Base-by-base conservation (phyloP, 2,329 filamentous ascomycete species). In the Colletotrichum sp. region DNA sequence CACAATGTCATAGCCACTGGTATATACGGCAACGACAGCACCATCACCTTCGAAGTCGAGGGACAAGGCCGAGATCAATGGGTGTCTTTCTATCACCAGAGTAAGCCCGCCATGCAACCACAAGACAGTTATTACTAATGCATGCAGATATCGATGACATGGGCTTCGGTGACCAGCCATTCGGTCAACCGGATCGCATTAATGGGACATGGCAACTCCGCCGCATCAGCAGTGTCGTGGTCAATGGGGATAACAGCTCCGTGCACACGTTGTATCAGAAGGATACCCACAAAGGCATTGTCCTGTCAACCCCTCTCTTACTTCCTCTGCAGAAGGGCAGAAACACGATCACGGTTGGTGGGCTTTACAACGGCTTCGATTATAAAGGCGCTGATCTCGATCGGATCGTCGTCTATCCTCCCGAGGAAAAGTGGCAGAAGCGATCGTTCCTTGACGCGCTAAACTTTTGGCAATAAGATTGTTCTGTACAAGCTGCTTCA, bases 331-430 rank as follows among this genome's bases (percentile, higher is more conserved):
- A 89, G 34, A 87, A 89, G 79, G 91, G 91, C 0, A 84, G 82
- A 10, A 90, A 91, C 75, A 90, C 86, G 0, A 92, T 93, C 63
- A 90, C 89, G 1, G 85, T 93, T 24, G 90, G 91, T 0, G 91
- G 91, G 0, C 76, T 92, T 59, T 85, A 81, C 52, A 92, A 92
- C 71, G 90, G 90, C 0, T 85, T 90, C 65, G 88, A 90, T 65
- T 85, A 87, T 24, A 91, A 90, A 80, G 90, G 90, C 0, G 91
- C 89, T 1, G 91, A 93, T 79, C 79, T 93, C 24, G 91, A 93
- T 77, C 85, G 86, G 12, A 89, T 93, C 79, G 86, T 92, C 2
- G 91, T 93, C 1, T 92, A 92, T 80, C 90, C 90, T 1, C 83
- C 89, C 0, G 90, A 92, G 81, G 63, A 65, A 21, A 30, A 0